Evolutionary conservation across 257 asterid genomes (phyloP).

Genomic region (Forsythia suspensa): DNA sequence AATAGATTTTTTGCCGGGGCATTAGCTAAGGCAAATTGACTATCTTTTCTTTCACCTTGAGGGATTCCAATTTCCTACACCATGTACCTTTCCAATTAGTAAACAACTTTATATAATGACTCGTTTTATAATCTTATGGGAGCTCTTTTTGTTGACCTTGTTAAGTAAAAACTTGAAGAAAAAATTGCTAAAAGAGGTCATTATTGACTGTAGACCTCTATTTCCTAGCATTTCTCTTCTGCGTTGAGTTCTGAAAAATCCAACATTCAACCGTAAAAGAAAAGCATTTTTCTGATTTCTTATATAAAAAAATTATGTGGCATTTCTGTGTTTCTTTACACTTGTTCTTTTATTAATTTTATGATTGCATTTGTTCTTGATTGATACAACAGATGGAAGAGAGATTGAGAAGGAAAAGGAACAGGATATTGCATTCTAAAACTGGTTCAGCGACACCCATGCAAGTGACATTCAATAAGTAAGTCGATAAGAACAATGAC

Average conservation of each 20-base stretch:
- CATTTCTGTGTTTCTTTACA: not conserved
- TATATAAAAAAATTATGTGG: not conserved
- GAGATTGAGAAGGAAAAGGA: conserved; percentile 86
- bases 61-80: not conserved
- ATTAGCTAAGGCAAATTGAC: not conserved
- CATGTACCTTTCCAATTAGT: not conserved
- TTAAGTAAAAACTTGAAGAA: not conserved
- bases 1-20: not conserved
- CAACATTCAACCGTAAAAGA: not conserved
- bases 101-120: not conserved
- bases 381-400: conserved; percentile 73
- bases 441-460: conserved; percentile 76
- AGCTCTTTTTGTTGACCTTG: not conserved
- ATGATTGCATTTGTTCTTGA: conserved; percentile 4
- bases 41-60: not conserved
- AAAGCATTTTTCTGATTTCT: not conserved
- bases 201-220: not conserved
- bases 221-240: not conserved
- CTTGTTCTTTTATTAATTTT: not conserved
- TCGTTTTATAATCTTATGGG: not conserved
- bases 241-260: not conserved
- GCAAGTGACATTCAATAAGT: conserved; percentile 76
- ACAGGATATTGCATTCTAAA: conserved; percentile 76
- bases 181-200: not conserved
- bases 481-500: conserved; percentile 26